phyloP scores from a whole-genome alignment of 768 basidiomycete genomes.

The Cystobasidium ongulense region DNA sequence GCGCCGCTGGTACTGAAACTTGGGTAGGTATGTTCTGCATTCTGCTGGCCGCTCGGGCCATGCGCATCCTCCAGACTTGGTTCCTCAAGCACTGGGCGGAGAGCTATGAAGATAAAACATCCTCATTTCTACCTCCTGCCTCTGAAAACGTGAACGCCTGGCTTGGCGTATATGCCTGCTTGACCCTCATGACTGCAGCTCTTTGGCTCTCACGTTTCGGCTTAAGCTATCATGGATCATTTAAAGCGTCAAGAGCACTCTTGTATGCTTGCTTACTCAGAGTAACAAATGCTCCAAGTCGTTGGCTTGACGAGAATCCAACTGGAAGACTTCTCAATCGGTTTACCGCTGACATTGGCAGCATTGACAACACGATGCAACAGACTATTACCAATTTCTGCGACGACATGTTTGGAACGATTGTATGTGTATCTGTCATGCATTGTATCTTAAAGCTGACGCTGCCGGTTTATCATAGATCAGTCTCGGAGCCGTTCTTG shows the following conservation, averaged over 20 bases:
- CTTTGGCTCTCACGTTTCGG: neutral
- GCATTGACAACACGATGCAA: slow-evolving; percentile 19
- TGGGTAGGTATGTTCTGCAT: slow-evolving; percentile 2
- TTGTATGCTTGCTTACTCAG: slow-evolving; percentile 15
- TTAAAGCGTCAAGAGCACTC: slow-evolving; percentile 23
- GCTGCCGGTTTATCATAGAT: neutral
- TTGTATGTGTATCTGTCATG: slow-evolving; percentile 2
- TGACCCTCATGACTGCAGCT: neutral
- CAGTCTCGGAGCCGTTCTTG: slow-evolving; percentile 20
- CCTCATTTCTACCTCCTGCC: neutral
- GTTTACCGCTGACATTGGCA: slow-evolving; percentile 21
- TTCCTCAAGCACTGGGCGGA: slow-evolving; percentile 37
- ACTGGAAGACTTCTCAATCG: slow-evolving; percentile 30
- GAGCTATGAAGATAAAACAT: slow-evolving; percentile 28
- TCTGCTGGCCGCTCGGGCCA: slow-evolving; percentile 3
- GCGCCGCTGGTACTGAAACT: slow-evolving; percentile 33
- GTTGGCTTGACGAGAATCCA: slow-evolving; percentile 30
- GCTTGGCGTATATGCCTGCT: slow-evolving; percentile 6
- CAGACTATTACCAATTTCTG: slow-evolving; percentile 11
- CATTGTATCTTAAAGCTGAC: no score
- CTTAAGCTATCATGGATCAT: slow-evolving; percentile 26
- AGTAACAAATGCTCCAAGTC: slow-evolving; percentile 14
- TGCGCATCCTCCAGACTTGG: neutral
- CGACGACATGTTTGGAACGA: neutral
- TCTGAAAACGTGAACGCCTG: slow-evolving; percentile 30